Evolutionary conservation across 1,139 yeast species (phyloP).

Genomic region (Yamadazyma buinensis): DNA sequence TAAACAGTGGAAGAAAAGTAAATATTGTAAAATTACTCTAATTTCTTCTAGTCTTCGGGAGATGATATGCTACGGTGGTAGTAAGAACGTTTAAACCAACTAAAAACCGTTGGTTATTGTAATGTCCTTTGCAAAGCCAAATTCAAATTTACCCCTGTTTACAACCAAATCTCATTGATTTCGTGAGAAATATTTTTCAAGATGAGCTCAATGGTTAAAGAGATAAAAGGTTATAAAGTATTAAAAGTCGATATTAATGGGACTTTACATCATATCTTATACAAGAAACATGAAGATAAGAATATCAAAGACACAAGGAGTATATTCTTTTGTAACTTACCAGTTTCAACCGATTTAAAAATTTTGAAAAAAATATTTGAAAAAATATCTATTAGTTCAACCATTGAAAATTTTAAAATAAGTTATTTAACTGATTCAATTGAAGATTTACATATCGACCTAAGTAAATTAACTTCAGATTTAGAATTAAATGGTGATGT

Average conservation of each 20-base stretch:
- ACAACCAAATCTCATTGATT: too few species aligned
- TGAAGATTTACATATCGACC: constrained; percentile 55
- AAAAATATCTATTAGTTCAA: constrained; percentile 56
- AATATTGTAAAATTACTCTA: too few species aligned
- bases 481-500: constrained; percentile 29
- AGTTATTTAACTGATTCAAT: constrained; percentile 37
- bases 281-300: constrained; percentile 60
- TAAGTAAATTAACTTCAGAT: constrained; percentile 59
- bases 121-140: too few species aligned
- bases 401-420: constrained; percentile 47
- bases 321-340: constrained; percentile 74
- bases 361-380: constrained; percentile 57
- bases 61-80: too few species aligned
- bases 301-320: constrained; percentile 37
- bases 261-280: constrained; percentile 48
- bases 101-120: too few species aligned
- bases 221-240: constrained; percentile 55
- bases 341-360: constrained; percentile 53
- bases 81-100: too few species aligned
- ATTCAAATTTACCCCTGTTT: too few species aligned
- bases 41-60: too few species aligned
- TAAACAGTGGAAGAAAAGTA: too few species aligned
- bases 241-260: constrained; percentile 40
- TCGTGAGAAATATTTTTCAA: constrained; percentile 4
- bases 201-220: constrained; percentile 17